Base-by-base conservation (phyloP, 2,329 filamentous ascomycete species). In the Apiospora koreana region DNA sequence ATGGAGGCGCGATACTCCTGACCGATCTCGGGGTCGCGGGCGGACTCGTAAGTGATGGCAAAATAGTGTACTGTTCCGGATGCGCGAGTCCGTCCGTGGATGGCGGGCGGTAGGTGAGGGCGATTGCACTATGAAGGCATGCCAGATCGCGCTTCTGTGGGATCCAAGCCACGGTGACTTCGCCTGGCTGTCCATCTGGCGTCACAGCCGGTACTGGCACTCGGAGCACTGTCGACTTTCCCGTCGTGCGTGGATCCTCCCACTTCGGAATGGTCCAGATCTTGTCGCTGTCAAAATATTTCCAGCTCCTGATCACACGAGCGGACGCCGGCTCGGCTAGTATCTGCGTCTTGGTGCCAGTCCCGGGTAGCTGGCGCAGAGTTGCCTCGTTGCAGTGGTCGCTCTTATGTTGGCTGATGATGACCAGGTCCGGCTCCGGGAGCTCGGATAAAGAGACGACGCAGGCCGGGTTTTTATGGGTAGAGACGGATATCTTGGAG, bases 321-420 rank as follows among this genome's bases (percentile, higher is more conserved):
- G 91, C 91, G 4, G 92, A 89, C 3, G 86, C 81, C 4, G 90
- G 88, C 69, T 91, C 90, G 21, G 91, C 91, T 5, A 93, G 83
- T 65, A 94, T 91, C n/a, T 87, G 81, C 1, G 90, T 89, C 74
- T 85, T 86, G 54, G 83, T 85, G 35, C 83, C 83, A 1, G 83
- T 80, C 18, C 82, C 78, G 0, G 88, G 86, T 6, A 94, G 83
- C 73, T 92, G 88, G 46, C 88, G 88, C 18, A 94, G 83, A 0
- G 92, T 93, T 45, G 87, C 85, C 79, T 91, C 86, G 76, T 94
- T 89, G 79, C 92, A 93, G 76, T 93, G 92, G 75, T 93, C 92
- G 21, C 87, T 88, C 76, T 81, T 83, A 72, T 81, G 76, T 69
- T 84, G 83, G 71, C 81, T 85, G 71, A 86, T 79, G 72, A 87